phyloP scores from a whole-genome alignment of 169 alveolate species.

The Babesia sp. region DNA sequence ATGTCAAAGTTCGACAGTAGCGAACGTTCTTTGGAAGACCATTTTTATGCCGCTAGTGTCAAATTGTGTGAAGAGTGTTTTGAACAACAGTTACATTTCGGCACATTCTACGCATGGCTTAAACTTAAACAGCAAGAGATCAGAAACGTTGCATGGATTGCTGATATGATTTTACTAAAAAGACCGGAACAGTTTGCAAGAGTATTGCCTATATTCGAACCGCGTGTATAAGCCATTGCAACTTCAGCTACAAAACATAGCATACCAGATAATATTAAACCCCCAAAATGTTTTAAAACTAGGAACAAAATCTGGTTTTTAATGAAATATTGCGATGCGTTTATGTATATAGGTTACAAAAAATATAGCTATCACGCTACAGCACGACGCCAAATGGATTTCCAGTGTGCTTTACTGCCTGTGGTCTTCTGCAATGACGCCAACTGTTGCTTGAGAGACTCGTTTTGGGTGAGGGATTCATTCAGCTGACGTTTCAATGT shows the following conservation, averaged over 20 bases:
- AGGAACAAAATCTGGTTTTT: not conserved
- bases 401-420: constrained; percentile 62
- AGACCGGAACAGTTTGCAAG: constrained; percentile 83
- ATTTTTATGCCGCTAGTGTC: constrained; percentile 92
- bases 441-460: constrained; percentile 48
- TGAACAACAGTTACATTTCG: constrained; percentile 95
- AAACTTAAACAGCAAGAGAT: constrained; percentile 97
- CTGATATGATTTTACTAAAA: constrained; percentile 91
- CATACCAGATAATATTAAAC: too few species aligned
- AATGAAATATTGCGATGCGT: not conserved
- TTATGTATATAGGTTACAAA: not conserved
- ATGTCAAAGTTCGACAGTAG: constrained; percentile 46
- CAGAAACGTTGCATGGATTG: constrained; percentile 95
- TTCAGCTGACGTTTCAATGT: constrained; percentile 52
- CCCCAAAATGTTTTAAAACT: not conserved
- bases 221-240: constrained; percentile 25
- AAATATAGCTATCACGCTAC: not conserved
- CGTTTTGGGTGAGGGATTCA: constrained; percentile 52
- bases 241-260: not conserved
- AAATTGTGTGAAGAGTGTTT: constrained; percentile 93
- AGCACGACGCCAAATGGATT: constrained; percentile 39
- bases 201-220: constrained; percentile 81
- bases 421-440: constrained; percentile 42
- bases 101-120: constrained; percentile 96
- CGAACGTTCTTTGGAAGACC: constrained; percentile 89